Evolutionary conservation across 2,329 filamentous ascomycete genomes (phyloP).

Genomic region (Alternaria brassicicola): DNA sequence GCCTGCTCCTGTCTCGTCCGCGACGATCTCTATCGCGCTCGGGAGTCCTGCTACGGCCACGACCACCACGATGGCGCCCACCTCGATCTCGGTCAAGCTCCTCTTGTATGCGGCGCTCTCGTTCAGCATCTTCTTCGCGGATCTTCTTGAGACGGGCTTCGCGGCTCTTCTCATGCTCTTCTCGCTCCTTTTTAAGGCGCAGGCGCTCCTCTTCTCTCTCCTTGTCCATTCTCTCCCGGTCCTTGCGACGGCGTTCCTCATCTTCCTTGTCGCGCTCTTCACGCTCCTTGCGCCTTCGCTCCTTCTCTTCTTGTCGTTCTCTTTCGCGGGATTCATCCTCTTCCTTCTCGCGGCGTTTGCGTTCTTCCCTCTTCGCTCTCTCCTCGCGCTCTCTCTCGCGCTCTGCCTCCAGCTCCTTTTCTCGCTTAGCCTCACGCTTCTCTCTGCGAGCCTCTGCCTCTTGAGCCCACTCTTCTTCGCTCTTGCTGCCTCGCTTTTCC

Average conservation of each 20-base stretch:
- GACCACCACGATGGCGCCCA: constrained; percentile 38
- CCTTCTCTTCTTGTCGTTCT: constrained; percentile 55
- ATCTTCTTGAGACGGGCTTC: constrained; percentile 51
- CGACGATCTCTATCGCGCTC: constrained; percentile 33
- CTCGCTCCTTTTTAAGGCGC: constrained; percentile 53
- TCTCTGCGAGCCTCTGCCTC: constrained; percentile 67
- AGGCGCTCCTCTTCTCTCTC: constrained; percentile 58
- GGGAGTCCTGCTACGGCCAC: constrained; percentile 35
- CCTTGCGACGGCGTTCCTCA: constrained; percentile 40
- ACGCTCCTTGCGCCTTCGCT: constrained; percentile 44
- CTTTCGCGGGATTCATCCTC: constrained; percentile 54
- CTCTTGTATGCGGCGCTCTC: constrained; percentile 48
- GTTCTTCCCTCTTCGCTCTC: constrained; percentile 63
- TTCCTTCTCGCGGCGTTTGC: constrained; percentile 57
- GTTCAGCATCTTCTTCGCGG: constrained; percentile 43
- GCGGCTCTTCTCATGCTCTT: constrained; percentile 52
- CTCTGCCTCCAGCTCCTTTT: constrained; percentile 66
- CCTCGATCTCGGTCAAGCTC: constrained; percentile 61
- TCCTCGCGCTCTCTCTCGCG: constrained; percentile 60
- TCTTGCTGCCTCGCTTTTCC: constrained; percentile 68
- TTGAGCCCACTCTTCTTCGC: constrained; percentile 73
- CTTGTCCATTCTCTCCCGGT: constrained; percentile 39
- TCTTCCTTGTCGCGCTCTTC: constrained; percentile 41
- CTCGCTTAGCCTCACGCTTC: constrained; percentile 66
- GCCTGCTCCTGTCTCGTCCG: constrained; percentile 30